These are phyloP conservation scores for Takashimella koratensis DNA, from an alignment of 1,284 basidiomycete genomes.

Conservation along the genomic window DNA sequence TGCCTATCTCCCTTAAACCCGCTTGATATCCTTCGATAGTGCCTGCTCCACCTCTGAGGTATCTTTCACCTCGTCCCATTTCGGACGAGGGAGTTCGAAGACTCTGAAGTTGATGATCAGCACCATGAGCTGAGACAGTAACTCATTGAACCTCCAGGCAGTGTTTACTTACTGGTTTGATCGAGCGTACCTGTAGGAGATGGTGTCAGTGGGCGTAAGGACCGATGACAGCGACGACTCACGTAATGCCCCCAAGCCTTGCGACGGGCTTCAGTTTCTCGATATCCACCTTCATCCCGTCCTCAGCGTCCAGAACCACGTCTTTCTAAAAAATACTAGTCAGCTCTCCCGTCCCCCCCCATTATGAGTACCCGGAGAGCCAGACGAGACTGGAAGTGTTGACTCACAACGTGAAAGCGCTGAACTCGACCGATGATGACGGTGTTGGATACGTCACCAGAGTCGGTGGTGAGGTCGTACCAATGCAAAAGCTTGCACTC, in stretches of 20 bases:
- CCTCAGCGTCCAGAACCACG: conserved; percentile 56
- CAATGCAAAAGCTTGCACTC: conserved; percentile 66
- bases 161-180: conserved; percentile 55
- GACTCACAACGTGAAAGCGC: conserved; percentile 56
- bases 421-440: conserved; percentile 64
- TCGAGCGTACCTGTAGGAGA: conserved; percentile 49
- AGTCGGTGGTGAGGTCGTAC: conserved; percentile 55
- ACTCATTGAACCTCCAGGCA: too few species aligned
- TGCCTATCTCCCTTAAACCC: neutral
- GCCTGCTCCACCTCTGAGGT: conserved; percentile 26
- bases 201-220: conserved; percentile 1
- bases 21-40: conserved; percentile 1
- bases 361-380: neutral
- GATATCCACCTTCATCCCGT: conserved; percentile 31
- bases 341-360: neutral
- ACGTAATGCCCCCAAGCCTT: conserved; percentile 62
- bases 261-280: conserved; percentile 60
- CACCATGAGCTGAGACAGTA: too few species aligned
- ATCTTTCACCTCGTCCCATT: conserved; percentile 58
- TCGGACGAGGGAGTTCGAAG: conserved; percentile 55
- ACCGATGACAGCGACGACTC: conserved; percentile 36
- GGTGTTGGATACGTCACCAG: conserved; percentile 54
- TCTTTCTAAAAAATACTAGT: conserved; percentile 48
- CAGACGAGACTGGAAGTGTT: neutral
- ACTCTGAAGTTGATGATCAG: conserved; percentile 15